Evolutionary conservation across 2,329 filamentous ascomycete species (phyloP), one percentile per base, ranked within the genome.

Genomic region (Bipolaris victoriae): DNA sequence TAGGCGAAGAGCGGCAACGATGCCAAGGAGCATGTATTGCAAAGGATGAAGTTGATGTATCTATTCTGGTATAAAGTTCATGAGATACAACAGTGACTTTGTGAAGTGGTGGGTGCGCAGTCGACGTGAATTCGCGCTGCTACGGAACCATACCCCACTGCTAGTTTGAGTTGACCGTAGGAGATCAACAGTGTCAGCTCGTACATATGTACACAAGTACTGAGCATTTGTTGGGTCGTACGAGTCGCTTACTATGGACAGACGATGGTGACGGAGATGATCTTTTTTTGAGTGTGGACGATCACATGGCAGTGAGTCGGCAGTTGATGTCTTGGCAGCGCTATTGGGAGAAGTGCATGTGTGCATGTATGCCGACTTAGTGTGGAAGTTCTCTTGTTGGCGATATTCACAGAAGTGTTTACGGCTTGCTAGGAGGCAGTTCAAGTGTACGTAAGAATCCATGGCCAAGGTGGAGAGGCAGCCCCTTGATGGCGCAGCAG

Each of bases 401-500:
- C 10, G 3, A 11, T 31, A 13, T 13, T 31, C 7, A 31, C 29
- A 13, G 29, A 31, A 13, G 29, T 31, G 29, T 31, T 10, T 31
- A 31, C 7, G 29, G 10, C 10, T 31, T 31, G 29, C 29, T 31
- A 10, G 29, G 29, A 31, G 10, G 29, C 29, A 13, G 13, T 31
- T 13, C 7, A 11, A 11, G 29, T 11, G 29, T 31, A 13, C 10
- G 29, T 31, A 31, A 31, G 29, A 31, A 31, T 11, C 29, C 29
- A 31, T 4, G 45, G 13, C 18, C 16, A 36, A 16, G 22, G 41
- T 44, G 24, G 43, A 48, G 46, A 37, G 24, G 16, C n/a, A 49
- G 36, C 50, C 55, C 55, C 50, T 57, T 44, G 50, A 22, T 18
- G 18, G 37, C 37, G 55, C 55, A 44, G 48, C 50, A 31, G 39